Percentiles rank a stretch among this genome's conserved stretches.
Evolutionary conservation across 1,139 yeast genomes (phyloP).

Genomic region (Nadsonia starkeyi-henricii): DNA sequence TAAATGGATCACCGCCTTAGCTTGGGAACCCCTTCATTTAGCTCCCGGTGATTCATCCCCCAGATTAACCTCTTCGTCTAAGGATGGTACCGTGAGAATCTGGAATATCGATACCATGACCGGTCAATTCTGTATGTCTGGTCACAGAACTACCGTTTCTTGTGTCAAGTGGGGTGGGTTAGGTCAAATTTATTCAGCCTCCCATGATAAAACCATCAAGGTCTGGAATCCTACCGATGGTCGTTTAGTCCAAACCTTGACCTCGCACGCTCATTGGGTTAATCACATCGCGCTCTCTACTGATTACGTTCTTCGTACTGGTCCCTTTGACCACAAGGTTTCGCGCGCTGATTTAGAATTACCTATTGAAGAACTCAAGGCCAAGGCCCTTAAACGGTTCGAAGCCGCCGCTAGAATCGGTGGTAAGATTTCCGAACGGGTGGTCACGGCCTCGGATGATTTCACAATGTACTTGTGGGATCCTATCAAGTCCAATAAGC

Average conservation of each 20-base stretch:
- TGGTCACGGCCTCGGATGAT: conserved; percentile 93
- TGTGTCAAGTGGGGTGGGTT: conserved; percentile 96
- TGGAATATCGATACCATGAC: conserved; percentile 79
- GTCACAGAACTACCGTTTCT: conserved; percentile 80
- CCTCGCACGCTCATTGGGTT: conserved; percentile 96
- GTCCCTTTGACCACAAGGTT: conserved; percentile 61
- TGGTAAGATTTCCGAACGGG: conserved; percentile 59
- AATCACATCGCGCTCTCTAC: conserved; percentile 87
- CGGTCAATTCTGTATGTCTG: conserved; percentile 61
- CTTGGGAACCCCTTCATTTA: conserved; percentile 92
- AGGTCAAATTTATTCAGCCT: conserved; percentile 72
- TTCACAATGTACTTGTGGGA: conserved; percentile 98
- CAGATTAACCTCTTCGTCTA: conserved; percentile 74
- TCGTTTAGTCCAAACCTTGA: conserved; percentile 61
- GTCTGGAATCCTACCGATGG: conserved; percentile 85
- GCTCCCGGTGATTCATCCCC: conserved; percentile 51
- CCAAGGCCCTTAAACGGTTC: conserved; percentile 49
- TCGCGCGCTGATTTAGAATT: conserved; percentile 26
- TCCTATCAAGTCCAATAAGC: conserved; percentile 66
- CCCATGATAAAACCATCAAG: conserved; percentile 89
- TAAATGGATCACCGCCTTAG: conserved; percentile 77
- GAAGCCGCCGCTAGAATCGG: conserved; percentile 65
- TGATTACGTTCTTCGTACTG: conserved; percentile 74
- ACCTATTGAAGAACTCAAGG: conserved; percentile 34
- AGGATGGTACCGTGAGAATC: conserved; percentile 77